Base-by-base conservation (phyloP, 225 moss, liverwort and hornwort genomes). In the Pseudisothecium myosuroides region DNA sequence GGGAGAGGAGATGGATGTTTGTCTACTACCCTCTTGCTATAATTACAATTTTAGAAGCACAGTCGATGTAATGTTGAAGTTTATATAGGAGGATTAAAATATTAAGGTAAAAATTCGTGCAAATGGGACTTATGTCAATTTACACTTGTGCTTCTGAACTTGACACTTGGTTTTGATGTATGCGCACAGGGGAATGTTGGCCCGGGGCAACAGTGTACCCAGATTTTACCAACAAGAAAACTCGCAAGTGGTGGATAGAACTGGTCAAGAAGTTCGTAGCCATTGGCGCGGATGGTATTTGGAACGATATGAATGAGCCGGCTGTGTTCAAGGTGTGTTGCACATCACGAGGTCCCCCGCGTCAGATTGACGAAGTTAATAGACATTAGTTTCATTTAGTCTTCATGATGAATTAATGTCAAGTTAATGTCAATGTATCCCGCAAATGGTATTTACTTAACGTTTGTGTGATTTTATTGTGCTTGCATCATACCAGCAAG, bases 241-340 rank as follows among this genome's bases (percentile, higher is more conserved):
- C 93, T 77, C 93, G 98, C 63, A 45, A 91, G 32, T 99, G 98
- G 98, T 99, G 98, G 98, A 91, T 68, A 71, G 91, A 95, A 81
- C 83, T 94, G 19, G 97, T 99, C n/a, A 94, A 94, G 82, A 87
- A 93, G 43, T 97, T 97, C 65, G 90, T 90, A 63, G 88, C 87
- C 14, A 49, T 80, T 66, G 98, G 97, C 52, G 93, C 93, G 41
- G 97, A 97, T 89, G 98, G 98, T n/a, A 96, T 99, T 73, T 99
- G 98, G 98, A 99, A 99, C 79, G 98, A 99, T 67, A 99, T 99
- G 98, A 99, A 99, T 64, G 98, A 99, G 88, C 98, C 98, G 65
- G 89, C 98, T 67, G 96, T 96, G 66, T 98, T 98, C 84, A 94
- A 97, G 96, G 98, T 95, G 76, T 55, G 82, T 37, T 80, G 77